Evolutionary conservation across 1,139 yeast genomes (phyloP).

Genomic region (Lodderomyces margitis): DNA sequence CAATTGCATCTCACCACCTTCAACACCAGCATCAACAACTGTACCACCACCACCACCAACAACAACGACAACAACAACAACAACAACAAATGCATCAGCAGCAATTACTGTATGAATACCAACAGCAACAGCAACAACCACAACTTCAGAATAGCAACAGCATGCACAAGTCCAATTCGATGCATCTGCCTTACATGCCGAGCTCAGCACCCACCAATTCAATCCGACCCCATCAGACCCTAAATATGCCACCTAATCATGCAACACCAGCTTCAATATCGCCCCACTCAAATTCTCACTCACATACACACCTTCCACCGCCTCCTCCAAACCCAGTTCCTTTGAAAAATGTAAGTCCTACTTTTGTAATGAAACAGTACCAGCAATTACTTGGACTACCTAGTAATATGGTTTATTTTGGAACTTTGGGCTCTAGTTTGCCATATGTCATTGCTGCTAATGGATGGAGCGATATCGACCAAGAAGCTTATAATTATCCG

Average conservation of each 20-base stretch:
- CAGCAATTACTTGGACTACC: conserved; percentile 43
- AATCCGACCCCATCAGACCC: background rate
- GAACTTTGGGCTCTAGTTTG: conserved; percentile 39
- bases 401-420: conserved; percentile 38
- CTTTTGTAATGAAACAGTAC: conserved; percentile 46
- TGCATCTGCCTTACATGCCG: background rate
- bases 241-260: background rate
- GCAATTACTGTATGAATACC: conserved; percentile 1
- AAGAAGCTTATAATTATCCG: conserved; percentile 16
- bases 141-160: background rate
- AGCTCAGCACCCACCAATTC: background rate
- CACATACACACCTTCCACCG: background rate
- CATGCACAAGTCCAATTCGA: background rate
- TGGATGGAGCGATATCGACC: conserved; percentile 41
- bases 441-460: conserved; percentile 39
- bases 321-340: conserved; percentile 7
- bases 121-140: conserved; percentile 1
- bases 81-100: conserved; percentile 5
- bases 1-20: background rate
- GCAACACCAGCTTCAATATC: background rate
- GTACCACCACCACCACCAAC: conserved; percentile 6
- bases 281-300: background rate
- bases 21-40: conserved; percentile 8
- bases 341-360: conserved; percentile 41
- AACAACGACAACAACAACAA: conserved; percentile 6